Conservation (phyloP, 1,284 basidiomycete species). For the Flammula alnicola region DNA sequence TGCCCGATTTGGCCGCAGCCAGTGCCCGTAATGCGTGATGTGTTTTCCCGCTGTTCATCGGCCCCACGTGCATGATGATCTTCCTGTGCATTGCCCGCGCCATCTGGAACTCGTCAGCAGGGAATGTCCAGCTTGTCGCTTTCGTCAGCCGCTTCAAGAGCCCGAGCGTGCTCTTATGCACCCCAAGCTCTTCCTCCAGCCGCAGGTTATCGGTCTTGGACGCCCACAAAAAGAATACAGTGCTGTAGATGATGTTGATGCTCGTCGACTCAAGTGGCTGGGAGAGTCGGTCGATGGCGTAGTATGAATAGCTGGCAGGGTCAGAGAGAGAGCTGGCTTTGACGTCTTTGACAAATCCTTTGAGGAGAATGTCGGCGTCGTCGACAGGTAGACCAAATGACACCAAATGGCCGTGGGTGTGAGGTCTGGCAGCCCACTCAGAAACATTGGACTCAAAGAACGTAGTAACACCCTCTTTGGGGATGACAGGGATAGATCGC, state of each 20-base stretch:
- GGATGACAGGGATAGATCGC: constrained; percentile 17
- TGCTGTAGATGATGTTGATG: constrained; percentile 41
- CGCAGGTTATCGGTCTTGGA: constrained; percentile 37
- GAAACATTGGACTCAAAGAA: constrained; percentile 36
- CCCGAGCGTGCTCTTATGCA: constrained; percentile 33
- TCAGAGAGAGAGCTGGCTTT: constrained; percentile 37
- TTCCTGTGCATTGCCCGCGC: constrained; percentile 65
- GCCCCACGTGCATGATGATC: constrained; percentile 95
- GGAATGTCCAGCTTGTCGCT: constrained; percentile 45
- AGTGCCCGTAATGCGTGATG: constrained; percentile 91
- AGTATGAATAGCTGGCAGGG: constrained; percentile 34
- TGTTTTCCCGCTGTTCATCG: constrained; percentile 98
- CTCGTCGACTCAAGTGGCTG: constrained; percentile 21
- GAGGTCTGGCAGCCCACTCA: constrained; percentile 31
- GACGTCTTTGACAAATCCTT: constrained; percentile 40
- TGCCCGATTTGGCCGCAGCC: constrained; percentile 73
- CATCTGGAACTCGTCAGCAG: constrained; percentile 42
- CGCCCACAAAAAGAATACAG: constrained; percentile 57
- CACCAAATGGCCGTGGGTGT: constrained; percentile 38
- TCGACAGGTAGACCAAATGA: constrained; percentile 46
- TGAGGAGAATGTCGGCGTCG: constrained; percentile 41
- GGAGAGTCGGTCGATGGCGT: constrained; percentile 41
- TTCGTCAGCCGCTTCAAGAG: constrained; percentile 43
- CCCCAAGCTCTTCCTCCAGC: constrained; percentile 24
- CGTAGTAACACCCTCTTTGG: constrained; percentile 11